Percentiles rank a stretch among this genome's conserved stretches.
Conservation (phyloP, 2,329 filamentous ascomycete species). For the Aspergillus fumigatiaffinis region DNA sequence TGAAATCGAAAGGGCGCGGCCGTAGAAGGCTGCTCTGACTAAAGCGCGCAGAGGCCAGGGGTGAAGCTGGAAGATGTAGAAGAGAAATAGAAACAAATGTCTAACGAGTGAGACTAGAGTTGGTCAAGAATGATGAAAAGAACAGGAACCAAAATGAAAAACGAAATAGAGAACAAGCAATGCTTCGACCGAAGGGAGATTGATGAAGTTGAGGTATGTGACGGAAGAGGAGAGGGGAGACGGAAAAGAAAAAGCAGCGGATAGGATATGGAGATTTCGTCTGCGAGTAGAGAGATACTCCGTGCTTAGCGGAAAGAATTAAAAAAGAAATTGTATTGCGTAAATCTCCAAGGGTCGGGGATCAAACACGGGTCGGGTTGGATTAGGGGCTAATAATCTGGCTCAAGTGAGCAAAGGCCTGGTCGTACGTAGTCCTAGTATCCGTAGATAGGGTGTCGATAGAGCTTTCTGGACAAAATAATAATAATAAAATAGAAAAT, state of each 20-base stretch:
- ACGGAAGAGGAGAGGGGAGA: not conserved
- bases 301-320: not conserved
- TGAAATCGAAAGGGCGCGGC: constrained; percentile 47
- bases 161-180: not conserved
- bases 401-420: not conserved
- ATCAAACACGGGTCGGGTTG: not conserved
- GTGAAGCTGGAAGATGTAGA: constrained; percentile 19
- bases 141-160: constrained; percentile 5
- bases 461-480: not conserved
- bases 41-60: constrained; percentile 44
- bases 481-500: not conserved
- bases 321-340: not conserved
- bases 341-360: not conserved
- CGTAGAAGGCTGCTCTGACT: constrained; percentile 39
- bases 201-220: constrained; percentile 5
- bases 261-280: not conserved
- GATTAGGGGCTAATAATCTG: not conserved
- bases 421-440: not conserved
- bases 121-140: constrained; percentile 13
- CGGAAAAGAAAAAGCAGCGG: constrained; percentile 1
- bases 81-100: constrained; percentile 11
- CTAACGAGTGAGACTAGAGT: constrained; percentile 25
- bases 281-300: too few species aligned
- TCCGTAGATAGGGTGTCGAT: not conserved
- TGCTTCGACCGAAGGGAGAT: constrained; percentile 1